Evolutionary conservation across 2,329 filamentous ascomycete species (phyloP).

Genomic region (Fusarium oxysporum): DNA sequence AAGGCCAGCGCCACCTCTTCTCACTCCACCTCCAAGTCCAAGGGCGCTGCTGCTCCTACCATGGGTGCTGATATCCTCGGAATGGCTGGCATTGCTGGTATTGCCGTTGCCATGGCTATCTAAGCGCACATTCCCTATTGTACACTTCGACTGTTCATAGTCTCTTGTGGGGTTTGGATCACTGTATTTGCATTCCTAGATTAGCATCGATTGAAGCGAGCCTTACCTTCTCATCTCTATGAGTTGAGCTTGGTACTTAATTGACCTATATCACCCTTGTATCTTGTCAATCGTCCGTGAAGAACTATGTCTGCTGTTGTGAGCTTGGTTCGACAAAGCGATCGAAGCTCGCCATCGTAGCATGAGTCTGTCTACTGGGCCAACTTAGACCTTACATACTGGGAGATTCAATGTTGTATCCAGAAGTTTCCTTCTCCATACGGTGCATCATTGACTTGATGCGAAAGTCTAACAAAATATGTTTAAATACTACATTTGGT

Average conservation of each 20-base stretch:
- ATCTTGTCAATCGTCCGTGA: fast-evolving
- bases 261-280: neutral
- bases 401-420: neutral
- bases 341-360: neutral
- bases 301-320: neutral
- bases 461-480: too few species aligned
- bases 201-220: neutral
- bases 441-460: fast-evolving
- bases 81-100: constrained; percentile 14
- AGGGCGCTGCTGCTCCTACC: constrained; percentile 12
- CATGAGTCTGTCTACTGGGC: too few species aligned
- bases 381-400: too few species aligned
- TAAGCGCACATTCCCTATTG: neutral
- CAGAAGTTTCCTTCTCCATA: too few species aligned
- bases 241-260: neutral
- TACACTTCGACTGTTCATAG: constrained; percentile 7
- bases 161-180: neutral
- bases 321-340: fast-evolving
- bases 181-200: constrained; percentile 1
- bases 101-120: constrained; percentile 21
- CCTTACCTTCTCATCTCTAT: constrained; percentile 14
- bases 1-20: neutral
- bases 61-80: constrained; percentile 15
- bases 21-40: constrained; percentile 1
- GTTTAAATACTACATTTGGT: fast-evolving